Evolutionary conservation across 352 stramenopile genomes (phyloP).

Genomic region (Lagenidium sp.): DNA sequence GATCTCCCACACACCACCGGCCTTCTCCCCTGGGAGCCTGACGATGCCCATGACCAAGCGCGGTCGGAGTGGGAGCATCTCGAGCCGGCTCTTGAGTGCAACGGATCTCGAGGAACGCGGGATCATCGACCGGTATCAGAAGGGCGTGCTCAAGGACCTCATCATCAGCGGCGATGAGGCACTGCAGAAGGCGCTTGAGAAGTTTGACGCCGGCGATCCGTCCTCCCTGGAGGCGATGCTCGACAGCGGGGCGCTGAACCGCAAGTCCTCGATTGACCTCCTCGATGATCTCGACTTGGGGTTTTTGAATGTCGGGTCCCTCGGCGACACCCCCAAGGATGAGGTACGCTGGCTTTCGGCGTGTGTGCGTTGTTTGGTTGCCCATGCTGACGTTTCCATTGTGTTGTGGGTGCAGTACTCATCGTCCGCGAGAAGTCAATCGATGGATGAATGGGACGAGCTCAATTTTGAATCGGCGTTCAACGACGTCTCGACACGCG

Average conservation of each 20-base stretch:
- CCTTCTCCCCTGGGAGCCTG: constrained; percentile 85
- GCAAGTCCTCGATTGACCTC: constrained; percentile 79
- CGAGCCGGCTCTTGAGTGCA: constrained; percentile 76
- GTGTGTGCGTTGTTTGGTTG: constrained; percentile 1
- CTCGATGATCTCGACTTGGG: constrained; percentile 80
- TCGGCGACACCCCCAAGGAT: constrained; percentile 80
- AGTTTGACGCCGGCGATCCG: constrained; percentile 81
- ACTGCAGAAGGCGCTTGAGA: constrained; percentile 84
- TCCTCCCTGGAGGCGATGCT: constrained; percentile 80
- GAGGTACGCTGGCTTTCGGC: constrained; percentile 21
- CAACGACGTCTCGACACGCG: constrained; percentile 55
- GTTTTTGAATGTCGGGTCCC: constrained; percentile 82
- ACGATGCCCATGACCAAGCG: constrained; percentile 86
- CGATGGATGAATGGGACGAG: constrained; percentile 81
- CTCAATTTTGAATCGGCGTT: constrained; percentile 81
- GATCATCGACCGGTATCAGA: constrained; percentile 87
- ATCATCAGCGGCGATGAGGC: constrained; percentile 89
- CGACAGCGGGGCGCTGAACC: constrained; percentile 73
- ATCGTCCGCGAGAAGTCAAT: constrained; percentile 51
- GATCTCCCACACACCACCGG: constrained; percentile 86
- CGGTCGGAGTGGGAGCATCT: constrained; percentile 76
- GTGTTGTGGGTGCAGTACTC: constrained; percentile 26
- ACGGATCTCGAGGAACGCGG: constrained; percentile 87
- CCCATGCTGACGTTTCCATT: not conserved
- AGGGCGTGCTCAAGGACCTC: constrained; percentile 87